Percentiles rank a stretch among this genome's conserved stretches.
These are phyloP conservation scores for Pythium graminicola DNA, from an alignment of 352 stramenopile genomes.

Conservation along the genomic window DNA sequence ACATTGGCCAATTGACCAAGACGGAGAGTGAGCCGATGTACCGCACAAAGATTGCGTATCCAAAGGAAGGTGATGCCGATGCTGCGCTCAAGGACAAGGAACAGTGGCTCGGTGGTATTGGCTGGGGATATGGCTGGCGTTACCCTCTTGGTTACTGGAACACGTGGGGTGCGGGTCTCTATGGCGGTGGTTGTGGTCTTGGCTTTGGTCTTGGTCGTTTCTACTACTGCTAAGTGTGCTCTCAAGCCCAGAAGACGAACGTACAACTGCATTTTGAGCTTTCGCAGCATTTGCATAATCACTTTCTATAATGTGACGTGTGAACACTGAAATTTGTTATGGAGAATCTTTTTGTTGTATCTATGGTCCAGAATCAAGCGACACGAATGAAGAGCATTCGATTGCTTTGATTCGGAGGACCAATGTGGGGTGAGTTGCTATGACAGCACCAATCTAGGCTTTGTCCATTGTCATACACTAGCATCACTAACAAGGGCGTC, in stretches of 20 bases:
- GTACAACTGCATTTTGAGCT: not conserved
- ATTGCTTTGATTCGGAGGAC: no score
- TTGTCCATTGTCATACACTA: no score
- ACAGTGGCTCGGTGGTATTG: slow-evolving; percentile 2
- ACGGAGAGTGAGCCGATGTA: slow-evolving; percentile 6
- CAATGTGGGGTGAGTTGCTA: no score
- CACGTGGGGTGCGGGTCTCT: slow-evolving; percentile 16
- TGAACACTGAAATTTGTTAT: no score
- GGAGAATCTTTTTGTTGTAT: no score
- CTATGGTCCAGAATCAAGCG: no score
- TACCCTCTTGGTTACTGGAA: slow-evolving; percentile 26
- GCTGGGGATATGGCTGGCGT: slow-evolving; percentile 16
- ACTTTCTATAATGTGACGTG: no score
- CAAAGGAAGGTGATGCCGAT: slow-evolving; percentile 10
- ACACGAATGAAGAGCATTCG: no score
- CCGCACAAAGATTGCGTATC: slow-evolving; percentile 12
- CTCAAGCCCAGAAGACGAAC: slow-evolving; percentile 2
- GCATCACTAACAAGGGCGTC: no score
- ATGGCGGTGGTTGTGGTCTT: slow-evolving; percentile 20
- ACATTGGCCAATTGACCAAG: slow-evolving; percentile 5
- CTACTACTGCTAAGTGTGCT: slow-evolving; percentile 21
- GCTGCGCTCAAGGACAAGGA: not conserved
- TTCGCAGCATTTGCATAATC: not conserved
- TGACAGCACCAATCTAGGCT: no score
- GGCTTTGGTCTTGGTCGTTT: slow-evolving; percentile 15